phyloP scores from a whole-genome alignment of 371 early-diverging fungal genomes.

The Rhizopus arrhizus region DNA sequence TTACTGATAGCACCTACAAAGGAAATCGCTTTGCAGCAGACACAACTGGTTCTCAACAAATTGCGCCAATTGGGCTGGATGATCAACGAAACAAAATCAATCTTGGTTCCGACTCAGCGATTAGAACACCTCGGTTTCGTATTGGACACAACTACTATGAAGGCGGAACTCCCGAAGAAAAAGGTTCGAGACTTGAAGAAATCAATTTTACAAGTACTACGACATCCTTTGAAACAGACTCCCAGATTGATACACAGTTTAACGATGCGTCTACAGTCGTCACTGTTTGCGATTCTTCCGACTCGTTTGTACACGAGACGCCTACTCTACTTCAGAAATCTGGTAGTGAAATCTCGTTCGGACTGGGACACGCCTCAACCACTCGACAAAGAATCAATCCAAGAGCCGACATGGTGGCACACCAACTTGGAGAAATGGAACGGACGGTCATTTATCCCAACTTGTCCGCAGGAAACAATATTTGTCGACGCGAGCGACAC shows the following conservation, averaged over 20 bases:
- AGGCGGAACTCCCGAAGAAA: neutral
- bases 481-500: constrained; percentile 1
- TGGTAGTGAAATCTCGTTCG: constrained; percentile 14
- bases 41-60: constrained; percentile 18
- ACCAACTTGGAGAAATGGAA: constrained; percentile 16
- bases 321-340: constrained; percentile 21
- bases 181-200: constrained; percentile 26
- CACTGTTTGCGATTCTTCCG: constrained; percentile 12
- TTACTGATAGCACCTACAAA: constrained; percentile 14
- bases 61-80: constrained; percentile 24
- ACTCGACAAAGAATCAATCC: neutral
- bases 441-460: constrained; percentile 12
- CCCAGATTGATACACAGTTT: constrained; percentile 11
- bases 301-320: constrained; percentile 20
- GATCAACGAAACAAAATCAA: constrained; percentile 28
- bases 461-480: constrained; percentile 4
- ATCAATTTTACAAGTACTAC: constrained; percentile 10
- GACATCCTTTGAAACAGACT: constrained; percentile 2
- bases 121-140: constrained; percentile 31
- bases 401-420: constrained; percentile 15
- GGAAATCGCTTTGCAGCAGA: constrained; percentile 9
- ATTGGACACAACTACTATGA: constrained; percentile 28
- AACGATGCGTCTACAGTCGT: constrained; percentile 18
- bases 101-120: constrained; percentile 24
- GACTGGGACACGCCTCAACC: neutral